Conservation (phyloP, 139 green algal species). For the Penium margaritaceum region DNA sequence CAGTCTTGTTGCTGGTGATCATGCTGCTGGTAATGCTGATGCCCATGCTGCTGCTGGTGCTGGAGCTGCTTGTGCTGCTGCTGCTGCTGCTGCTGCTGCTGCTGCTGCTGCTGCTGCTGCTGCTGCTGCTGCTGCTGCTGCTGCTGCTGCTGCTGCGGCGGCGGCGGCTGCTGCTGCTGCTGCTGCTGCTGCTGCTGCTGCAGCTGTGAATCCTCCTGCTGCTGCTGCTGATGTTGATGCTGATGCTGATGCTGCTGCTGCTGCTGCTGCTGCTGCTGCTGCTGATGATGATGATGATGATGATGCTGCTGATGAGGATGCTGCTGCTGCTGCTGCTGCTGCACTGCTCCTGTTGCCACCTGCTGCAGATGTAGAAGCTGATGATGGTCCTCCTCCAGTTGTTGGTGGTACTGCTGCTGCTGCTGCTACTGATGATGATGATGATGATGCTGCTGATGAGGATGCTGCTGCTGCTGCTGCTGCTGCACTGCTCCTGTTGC, state of each 20-base stretch:
- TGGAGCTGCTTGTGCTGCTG: not conserved
- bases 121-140: not conserved
- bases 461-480: not conserved
- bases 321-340: constrained; percentile 9
- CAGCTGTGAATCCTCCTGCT: no score
- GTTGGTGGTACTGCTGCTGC: not conserved
- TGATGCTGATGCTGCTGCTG: not conserved
- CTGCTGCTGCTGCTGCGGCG: no score
- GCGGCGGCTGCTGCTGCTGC: no score
- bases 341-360: not conserved
- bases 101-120: no score
- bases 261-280: no score
- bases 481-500: not conserved
- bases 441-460: no score
- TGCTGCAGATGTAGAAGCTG: no score
- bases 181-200: no score
- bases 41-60: not conserved
- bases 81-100: not conserved
- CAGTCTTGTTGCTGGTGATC: not conserved
- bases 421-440: not conserved
- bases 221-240: no score
- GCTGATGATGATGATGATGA: not conserved
- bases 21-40: no score
- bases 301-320: not conserved
- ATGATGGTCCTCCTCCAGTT: not conserved